These are phyloP conservation scores for Coemansia biformis DNA, from an alignment of 192 early-diverging fungal genomes.

Conservation along the genomic window DNA sequence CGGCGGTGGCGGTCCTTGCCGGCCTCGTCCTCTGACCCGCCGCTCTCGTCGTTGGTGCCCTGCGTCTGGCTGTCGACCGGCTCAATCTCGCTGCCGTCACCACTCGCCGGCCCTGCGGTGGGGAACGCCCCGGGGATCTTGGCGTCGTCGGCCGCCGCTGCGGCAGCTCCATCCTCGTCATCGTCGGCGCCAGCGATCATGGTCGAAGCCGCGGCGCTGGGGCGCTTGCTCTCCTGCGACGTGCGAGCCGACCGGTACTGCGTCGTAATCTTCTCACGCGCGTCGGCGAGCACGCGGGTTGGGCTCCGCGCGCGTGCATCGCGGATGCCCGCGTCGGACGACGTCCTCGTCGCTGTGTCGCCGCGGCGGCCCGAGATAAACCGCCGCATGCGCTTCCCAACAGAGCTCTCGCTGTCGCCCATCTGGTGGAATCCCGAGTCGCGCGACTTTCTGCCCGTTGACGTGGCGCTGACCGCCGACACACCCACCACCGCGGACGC, in stretches of 20 bases:
- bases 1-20: slow-evolving; percentile 35
- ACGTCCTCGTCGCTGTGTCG: slow-evolving; percentile 12
- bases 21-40: slow-evolving; percentile 21
- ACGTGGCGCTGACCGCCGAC: slow-evolving; percentile 35
- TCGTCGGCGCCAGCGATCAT: slow-evolving; percentile 21
- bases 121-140: slow-evolving; percentile 42
- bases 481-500: slow-evolving; percentile 43
- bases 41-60: slow-evolving; percentile 12
- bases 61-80: slow-evolving; percentile 6
- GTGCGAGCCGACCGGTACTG: slow-evolving; percentile 29
- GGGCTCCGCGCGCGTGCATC: slow-evolving; percentile 16
- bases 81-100: slow-evolving; percentile 20
- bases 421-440: slow-evolving; percentile 27
- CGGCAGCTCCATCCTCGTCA: no score
- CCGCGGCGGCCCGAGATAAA: slow-evolving; percentile 40
- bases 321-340: slow-evolving; percentile 5
- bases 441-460: slow-evolving; percentile 30
- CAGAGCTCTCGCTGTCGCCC: slow-evolving; percentile 19
- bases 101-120: slow-evolving; percentile 7
- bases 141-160: no score
- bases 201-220: slow-evolving; percentile 25
- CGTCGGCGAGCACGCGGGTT: slow-evolving; percentile 13
- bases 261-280: slow-evolving; percentile 20
- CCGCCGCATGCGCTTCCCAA: slow-evolving; percentile 44
- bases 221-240: slow-evolving; percentile 32